phyloP scores from a whole-genome alignment of 495 filamentous ascomycete species.

The Podospora pseudoanserina region DNA sequence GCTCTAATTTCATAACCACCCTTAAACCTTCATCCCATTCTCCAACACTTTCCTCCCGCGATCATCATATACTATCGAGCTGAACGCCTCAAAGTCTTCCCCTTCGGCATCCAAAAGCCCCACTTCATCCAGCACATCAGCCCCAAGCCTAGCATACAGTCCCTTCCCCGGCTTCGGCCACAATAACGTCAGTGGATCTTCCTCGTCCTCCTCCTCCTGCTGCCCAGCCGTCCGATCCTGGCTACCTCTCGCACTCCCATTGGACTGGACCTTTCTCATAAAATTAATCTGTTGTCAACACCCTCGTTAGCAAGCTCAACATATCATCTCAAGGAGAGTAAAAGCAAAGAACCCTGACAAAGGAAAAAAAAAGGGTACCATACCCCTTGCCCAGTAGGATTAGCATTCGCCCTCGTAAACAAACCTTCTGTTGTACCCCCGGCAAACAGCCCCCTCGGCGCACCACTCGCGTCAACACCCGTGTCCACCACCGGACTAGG shows the following conservation, averaged over 20 bases:
- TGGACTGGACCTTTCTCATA: conserved; percentile 34
- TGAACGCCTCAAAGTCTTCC: conserved; percentile 53
- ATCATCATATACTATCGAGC: conserved; percentile 45
- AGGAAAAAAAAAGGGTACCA: neutral
- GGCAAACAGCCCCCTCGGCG: conserved; percentile 29
- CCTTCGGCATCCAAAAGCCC: conserved; percentile 36
- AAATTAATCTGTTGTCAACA: conserved; percentile 30
- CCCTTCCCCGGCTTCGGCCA: conserved; percentile 66
- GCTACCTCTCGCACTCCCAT: conserved; percentile 20
- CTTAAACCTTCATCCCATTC: conserved; percentile 33
- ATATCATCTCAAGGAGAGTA: neutral
- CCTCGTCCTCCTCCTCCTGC: conserved; percentile 25
- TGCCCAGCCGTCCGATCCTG: conserved; percentile 10
- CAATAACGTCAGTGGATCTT: conserved; percentile 50
- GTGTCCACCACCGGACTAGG: conserved; percentile 24
- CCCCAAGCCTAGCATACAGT: conserved; percentile 42
- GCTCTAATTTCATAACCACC: neutral
- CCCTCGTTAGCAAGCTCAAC: neutral
- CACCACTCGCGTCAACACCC: neutral
- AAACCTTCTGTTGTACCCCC: conserved; percentile 35
- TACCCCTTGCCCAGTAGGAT: conserved; percentile 27
- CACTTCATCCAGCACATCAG: conserved; percentile 46
- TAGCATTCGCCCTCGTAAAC: conserved; percentile 38
- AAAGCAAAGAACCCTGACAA: neutral
- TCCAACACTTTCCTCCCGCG: conserved; percentile 38